Evolutionary conservation across 192 early-diverging fungal species (phyloP), one percentile per base, ranked within the genome.

Genomic region (Entophlyctis helioformis): DNA sequence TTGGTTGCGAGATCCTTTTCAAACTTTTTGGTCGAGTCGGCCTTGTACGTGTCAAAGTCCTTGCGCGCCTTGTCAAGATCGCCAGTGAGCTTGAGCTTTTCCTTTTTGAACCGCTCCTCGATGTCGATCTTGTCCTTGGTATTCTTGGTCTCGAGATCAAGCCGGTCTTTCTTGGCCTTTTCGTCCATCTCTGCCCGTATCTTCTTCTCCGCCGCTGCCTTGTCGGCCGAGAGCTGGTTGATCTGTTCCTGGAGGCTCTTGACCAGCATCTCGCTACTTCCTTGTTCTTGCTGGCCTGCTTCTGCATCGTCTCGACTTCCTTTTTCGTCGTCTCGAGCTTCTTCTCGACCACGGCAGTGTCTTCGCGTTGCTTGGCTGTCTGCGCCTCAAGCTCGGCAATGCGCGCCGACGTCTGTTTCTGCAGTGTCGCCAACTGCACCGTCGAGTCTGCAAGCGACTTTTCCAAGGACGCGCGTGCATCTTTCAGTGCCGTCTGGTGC

Each of bases 51-150:
- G 7, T 63, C 57, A 11, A 54, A 24, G 41, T 67, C 69, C 27
- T 72, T 72, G 37, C 64, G 64, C n/a, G 42, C 31, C 40, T 64
- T 67, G 19, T 72, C 69, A 25, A 54, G 50, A n/a, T 72, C 69
- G 4, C 36, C 39, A n/a, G 34, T 31, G 13, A 59, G 20, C 29
- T 67, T 72, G 37, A 42, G 53, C 47, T 46, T 50, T 25, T 69
- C 66, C 20, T 43, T 68, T 24, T 59, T 63, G 16, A 42, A 39
- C 36, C 46, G 59, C 26, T 73, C 65, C 33, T 73, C 71, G 8
- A 64, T n/a, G 9, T 65, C 65, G 0, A 29, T 15, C 50, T 57
- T 56, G 35, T 66, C 64, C 42, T 58, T 53, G 20, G 51, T 44
- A 19, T 33, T 26, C 46, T 42, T 59, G 26, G 54, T 54, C 32